Evolutionary conservation across 805 yeast genomes (phyloP).

Genomic region (Lachancea meyersii): DNA sequence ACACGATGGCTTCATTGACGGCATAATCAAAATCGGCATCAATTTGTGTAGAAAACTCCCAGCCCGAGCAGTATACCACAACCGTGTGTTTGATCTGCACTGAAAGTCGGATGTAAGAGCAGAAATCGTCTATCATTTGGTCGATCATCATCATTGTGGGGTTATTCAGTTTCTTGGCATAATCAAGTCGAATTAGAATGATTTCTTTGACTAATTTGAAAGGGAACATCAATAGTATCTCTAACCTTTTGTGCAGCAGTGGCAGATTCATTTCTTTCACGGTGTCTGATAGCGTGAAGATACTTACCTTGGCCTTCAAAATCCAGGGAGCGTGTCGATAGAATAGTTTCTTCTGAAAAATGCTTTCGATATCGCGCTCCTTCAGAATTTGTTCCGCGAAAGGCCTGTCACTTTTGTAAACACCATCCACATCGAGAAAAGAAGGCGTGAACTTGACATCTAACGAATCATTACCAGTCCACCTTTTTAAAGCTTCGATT

Average conservation of each 20-base stretch:
- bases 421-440: slow-evolving; percentile 24
- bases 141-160: slow-evolving; percentile 96
- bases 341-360: slow-evolving; percentile 65
- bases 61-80: slow-evolving; percentile 50
- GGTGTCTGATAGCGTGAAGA: slow-evolving; percentile 51
- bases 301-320: slow-evolving; percentile 69
- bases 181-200: slow-evolving; percentile 62
- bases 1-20: slow-evolving; percentile 66
- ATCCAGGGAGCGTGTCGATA: slow-evolving; percentile 73
- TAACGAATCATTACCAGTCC: slow-evolving; percentile 82
- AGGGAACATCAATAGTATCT: slow-evolving; percentile 68
- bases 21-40: slow-evolving; percentile 61
- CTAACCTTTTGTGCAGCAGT: slow-evolving; percentile 57
- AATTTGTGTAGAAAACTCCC: slow-evolving; percentile 63
- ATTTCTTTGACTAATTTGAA: slow-evolving; percentile 72
- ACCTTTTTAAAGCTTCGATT: slow-evolving; percentile 51
- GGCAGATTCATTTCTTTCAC: slow-evolving; percentile 70
- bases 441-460: slow-evolving; percentile 42
- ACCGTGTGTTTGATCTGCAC: slow-evolving; percentile 66
- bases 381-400: slow-evolving; percentile 80
- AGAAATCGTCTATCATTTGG: slow-evolving; percentile 83
- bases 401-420: slow-evolving; percentile 58
- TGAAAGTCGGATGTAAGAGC: slow-evolving; percentile 67
- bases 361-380: slow-evolving; percentile 65
- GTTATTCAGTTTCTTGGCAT: slow-evolving; percentile 69